Percentiles rank a stretch among this genome's conserved stretches.
phyloP scores from a whole-genome alignment of 306 rosid genomes.

The Vigna hirtella region DNA sequence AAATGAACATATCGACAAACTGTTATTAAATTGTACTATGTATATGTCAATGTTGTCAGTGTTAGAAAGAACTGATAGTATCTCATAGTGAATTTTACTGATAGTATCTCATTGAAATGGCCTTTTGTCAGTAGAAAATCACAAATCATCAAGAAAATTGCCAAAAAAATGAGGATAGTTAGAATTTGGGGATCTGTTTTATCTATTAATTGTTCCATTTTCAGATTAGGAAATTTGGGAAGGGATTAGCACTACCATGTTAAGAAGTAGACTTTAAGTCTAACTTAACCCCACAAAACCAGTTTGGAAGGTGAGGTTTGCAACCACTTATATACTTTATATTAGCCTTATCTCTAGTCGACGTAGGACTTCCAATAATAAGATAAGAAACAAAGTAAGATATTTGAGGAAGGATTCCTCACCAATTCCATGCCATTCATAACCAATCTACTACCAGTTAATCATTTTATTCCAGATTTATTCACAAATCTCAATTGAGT shows the following conservation, averaged over 20 bases:
- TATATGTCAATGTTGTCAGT: background rate
- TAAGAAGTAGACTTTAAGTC: no score
- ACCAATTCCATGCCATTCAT: background rate
- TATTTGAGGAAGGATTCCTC: background rate
- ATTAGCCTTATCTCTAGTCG: no score
- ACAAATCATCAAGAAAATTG: background rate
- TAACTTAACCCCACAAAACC: no score
- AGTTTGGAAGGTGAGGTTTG: no score
- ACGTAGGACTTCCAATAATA: background rate
- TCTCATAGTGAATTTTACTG: background rate
- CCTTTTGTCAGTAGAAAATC: background rate
- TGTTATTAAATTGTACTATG: background rate
- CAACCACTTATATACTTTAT: no score
- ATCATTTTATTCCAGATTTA: background rate
- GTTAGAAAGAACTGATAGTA: background rate
- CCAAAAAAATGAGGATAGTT: background rate
- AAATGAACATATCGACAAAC: conserved; percentile 12
- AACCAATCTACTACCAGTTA: background rate
- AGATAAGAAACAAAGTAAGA: background rate
- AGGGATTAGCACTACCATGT: no score
- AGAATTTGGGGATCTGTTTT: background rate
- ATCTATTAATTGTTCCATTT: no score
- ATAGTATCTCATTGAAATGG: conserved; percentile 5
- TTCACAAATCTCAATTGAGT: background rate
- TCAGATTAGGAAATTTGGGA: no score